Evolutionary conservation across 163 green algal genomes (phyloP), one percentile per base, ranked within the genome.

Genomic region (Prototheca cutis): DNA sequence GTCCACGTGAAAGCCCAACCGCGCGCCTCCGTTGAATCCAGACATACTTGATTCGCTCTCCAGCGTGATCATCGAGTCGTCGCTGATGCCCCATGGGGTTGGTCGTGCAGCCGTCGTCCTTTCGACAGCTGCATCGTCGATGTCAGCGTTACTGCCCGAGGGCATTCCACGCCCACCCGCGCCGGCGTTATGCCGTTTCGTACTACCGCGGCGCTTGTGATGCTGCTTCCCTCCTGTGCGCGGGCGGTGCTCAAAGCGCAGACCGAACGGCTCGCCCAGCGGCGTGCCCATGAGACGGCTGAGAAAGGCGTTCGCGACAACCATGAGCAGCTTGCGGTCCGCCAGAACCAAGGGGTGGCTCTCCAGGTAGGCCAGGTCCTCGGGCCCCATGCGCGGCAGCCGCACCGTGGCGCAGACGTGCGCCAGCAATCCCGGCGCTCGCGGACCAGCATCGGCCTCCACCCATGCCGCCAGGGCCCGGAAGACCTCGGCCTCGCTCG

Each of bases 241-340:
- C 36, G 36, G 10, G 36, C 36, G 36, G 36, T 13, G 36, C 36
- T 45, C 36, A 8, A 45, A 13, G 10, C 10, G 10, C 36, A 21
- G 8, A 13, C 42, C 42, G 25, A 51, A 51, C 10, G 42, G 42
- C 42, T 17, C 10, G 13, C 6, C 10, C 10, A 24, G 0, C 18
- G 42, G 42, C 42, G 42, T 21, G 42, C 42, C 42, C 42, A 51
- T 21, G 18, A 51, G 42, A 21, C 42, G 42, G 42, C 59, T 42
- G 17, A 76, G 55, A 24, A 63, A 62, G 23, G 45, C 54, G 34
- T 71, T 53, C 21, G 68, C 68, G 25, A 64, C 58, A 40, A 76
- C 52, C 29, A 47, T 40, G 8, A 40, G 39, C 28, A 53, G 53
- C 40, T 30, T 32, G n/a, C 33, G 39, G 42, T 71, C 28, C 0